Evolutionary conservation across 805 yeast genomes (phyloP), one percentile per base, ranked within the genome.

Genomic region (Ogataea kodamae): DNA sequence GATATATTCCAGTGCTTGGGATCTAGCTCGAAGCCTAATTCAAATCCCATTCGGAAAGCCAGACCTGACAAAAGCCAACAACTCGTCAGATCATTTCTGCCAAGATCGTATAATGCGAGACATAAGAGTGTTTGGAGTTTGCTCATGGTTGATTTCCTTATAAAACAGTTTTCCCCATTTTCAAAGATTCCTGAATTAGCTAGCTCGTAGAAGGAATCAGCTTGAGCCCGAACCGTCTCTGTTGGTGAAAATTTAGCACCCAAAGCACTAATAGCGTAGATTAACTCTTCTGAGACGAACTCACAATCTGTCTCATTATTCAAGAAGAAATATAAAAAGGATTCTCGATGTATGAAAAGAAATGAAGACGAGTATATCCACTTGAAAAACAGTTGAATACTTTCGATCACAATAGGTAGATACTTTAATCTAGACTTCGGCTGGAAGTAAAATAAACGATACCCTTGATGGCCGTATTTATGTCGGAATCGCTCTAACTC

Each of bases 41-140:
- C 80, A 43, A 69, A 72, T 1, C 85, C 85, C 64, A 78, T 77
- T 33, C 84, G 57, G 47, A 77, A 68, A 6, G 81, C 83, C 33
- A 72, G 64, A 3, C 84, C 85, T 4, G 73, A 64, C 22, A 76
- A 64, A 65, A 76, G 69, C 83, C 83, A 78, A 7, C 80, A 78
- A 30, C 72, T 64, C 14, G 76, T 69, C 43, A 72, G 72, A 32
- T 67, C 57, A 2, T 81, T 81, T 43, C 68, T 69, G 5, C 38
- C 37, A 16, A 77, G 65, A 50, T 77, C 83, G 50, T 74, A 76
- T 44, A 76, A 72, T 6, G 81, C 76, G 10, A 77, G 55, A 20
- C 78, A 62, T n/a, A 77, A 57, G 31, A 71, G 65, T 16, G 80
- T 70, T 50, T 77, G 84, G 6, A 77, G 64, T 0, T 76, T 68